Evolutionary conservation across 257 asterid species (phyloP).

Genomic region (Paraleonurus japonicus): DNA sequence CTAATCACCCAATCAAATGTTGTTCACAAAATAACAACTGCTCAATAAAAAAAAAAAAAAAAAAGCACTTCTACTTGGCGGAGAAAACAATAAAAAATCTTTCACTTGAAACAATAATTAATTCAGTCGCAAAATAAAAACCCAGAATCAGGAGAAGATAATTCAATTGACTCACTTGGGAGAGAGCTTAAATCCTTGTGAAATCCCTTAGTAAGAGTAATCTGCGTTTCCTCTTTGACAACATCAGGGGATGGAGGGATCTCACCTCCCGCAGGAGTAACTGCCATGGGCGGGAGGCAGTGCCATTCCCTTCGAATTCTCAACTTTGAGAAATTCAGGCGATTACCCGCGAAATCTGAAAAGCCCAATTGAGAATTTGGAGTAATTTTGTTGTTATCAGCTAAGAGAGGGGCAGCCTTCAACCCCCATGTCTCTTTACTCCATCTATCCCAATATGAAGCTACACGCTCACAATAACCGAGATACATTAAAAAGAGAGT

Average conservation of each 20-base stretch:
- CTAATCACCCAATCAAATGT: conserved; percentile 1
- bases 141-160: neutral
- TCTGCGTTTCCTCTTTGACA: conserved; percentile 37
- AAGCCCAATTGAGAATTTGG: conserved; percentile 37
- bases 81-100: neutral
- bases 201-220: conserved; percentile 38
- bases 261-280: conserved; percentile 58
- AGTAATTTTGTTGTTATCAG: conserved; percentile 22
- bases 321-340: too few species aligned
- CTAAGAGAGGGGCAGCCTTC: conserved; percentile 40
- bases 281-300: conserved; percentile 46
- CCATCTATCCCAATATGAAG: conserved; percentile 39
- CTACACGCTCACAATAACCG: conserved; percentile 23
- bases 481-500: conserved; percentile 39
- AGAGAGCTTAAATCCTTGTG: conserved; percentile 73
- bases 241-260: conserved; percentile 42
- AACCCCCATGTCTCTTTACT: conserved; percentile 39
- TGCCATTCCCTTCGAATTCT: conserved; percentile 51
- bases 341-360: conserved; percentile 29
- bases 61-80: neutral
- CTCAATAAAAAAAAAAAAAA: neutral
- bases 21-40: neutral
- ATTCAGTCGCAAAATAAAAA: neutral
- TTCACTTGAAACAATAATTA: neutral
- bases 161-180: conserved; percentile 60